phyloP scores from a whole-genome alignment of 148 eudicot genomes.

The Persicaria maculosa region DNA sequence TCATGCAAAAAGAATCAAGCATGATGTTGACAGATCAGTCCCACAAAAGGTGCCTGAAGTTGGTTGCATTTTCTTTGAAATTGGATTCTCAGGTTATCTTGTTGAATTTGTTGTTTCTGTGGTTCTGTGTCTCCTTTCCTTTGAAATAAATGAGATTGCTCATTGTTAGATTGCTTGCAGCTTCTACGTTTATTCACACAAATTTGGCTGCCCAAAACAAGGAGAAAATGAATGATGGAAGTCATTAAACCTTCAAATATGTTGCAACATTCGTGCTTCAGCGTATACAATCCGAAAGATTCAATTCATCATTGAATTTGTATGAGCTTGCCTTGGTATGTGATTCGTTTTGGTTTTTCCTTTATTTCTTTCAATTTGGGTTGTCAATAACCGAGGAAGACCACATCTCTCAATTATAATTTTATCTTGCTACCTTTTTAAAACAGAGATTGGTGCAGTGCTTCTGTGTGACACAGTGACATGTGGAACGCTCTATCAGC shows the following conservation, averaged over 20 bases:
- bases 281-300: slow-evolving; percentile 60
- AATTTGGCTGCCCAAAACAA: not conserved
- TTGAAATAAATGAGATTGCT: not conserved
- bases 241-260: slow-evolving; percentile 12
- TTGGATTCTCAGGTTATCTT: not conserved
- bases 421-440: too few relatives aligned
- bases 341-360: too few relatives aligned
- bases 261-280: slow-evolving; percentile 74
- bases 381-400: too few relatives aligned
- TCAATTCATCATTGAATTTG: too few relatives aligned
- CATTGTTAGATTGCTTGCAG: not conserved
- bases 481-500: too few relatives aligned
- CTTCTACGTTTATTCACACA: not conserved
- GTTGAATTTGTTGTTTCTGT: not conserved
- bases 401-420: too few relatives aligned
- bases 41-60: not conserved
- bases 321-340: too few relatives aligned
- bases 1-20: not conserved
- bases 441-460: too few relatives aligned
- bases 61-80: not conserved
- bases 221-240: not conserved
- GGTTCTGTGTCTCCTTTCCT: not conserved
- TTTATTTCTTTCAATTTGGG: too few relatives aligned
- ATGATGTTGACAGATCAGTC: not conserved
- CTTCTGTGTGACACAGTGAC: too few relatives aligned